Conservation (phyloP, 1,139 yeast species). For the Hansenula sp. region DNA sequence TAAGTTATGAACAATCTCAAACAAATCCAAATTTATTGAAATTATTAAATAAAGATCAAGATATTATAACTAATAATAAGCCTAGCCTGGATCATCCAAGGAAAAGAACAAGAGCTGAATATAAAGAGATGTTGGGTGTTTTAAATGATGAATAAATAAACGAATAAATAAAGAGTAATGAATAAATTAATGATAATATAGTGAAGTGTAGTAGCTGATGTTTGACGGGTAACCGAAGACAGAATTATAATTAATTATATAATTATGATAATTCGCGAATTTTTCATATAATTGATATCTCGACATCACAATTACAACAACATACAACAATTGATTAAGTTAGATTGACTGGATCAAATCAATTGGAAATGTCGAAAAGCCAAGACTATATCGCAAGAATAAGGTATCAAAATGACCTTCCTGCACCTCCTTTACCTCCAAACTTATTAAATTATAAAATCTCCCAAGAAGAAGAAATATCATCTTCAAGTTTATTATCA, state of each 20-base stretch:
- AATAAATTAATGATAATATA: too few relatives aligned
- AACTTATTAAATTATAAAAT: conserved; percentile 60
- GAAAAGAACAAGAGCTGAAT: conserved; percentile 15
- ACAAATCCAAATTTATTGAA: conserved; percentile 8
- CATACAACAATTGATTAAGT: too few relatives aligned
- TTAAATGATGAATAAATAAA: neutral
- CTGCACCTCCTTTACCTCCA: conserved; percentile 94
- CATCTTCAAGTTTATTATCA: conserved; percentile 62
- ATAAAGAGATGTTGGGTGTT: conserved; percentile 10
- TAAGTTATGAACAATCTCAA: conserved; percentile 12
- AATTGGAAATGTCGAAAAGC: conserved; percentile 45
- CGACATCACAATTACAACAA: too few relatives aligned
- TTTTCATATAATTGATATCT: neutral
- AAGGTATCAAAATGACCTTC: conserved; percentile 81
- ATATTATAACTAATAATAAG: neutral
- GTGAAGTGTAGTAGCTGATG: too few relatives aligned
- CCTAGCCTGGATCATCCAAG: conserved; percentile 1
- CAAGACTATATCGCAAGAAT: conserved; percentile 89
- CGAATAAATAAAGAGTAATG: too few relatives aligned
- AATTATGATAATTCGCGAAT: neutral
- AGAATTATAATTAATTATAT: too few relatives aligned
- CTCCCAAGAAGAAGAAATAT: conserved; percentile 40
- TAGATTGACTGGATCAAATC: too few relatives aligned
- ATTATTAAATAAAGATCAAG: conserved; percentile 5
- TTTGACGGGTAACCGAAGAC: too few relatives aligned